Percentiles rank a stretch among this genome's conserved stretches.
phyloP scores from a whole-genome alignment of 306 rosid species.

The Mimosa pudica region DNA sequence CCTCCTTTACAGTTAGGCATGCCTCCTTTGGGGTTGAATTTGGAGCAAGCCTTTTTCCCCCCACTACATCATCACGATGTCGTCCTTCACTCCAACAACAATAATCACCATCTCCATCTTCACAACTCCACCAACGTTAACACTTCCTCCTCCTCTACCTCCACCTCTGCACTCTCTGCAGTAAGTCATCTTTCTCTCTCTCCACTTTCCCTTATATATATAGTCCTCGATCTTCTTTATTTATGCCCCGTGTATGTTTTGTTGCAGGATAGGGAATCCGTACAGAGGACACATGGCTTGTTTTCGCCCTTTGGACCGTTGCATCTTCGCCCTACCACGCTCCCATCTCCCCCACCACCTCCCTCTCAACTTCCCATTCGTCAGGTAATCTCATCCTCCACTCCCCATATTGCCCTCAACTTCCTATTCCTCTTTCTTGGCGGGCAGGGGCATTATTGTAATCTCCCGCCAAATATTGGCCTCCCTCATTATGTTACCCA shows the following conservation, averaged over 20 bases:
- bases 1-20: conserved; percentile 65
- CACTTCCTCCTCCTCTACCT: conserved; percentile 44
- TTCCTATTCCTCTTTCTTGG: background rate
- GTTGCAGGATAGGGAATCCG: conserved; percentile 71
- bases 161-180: conserved; percentile 53
- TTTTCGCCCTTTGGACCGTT: conserved; percentile 75
- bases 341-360: conserved; percentile 47
- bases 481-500: conserved; percentile 18
- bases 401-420: conserved; percentile 10
- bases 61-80: conserved; percentile 6
- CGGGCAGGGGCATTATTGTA: conserved; percentile 5
- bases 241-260: background rate
- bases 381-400: conserved; percentile 50
- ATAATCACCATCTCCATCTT: conserved; percentile 33
- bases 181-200: conserved; percentile 40
- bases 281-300: conserved; percentile 55
- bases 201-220: background rate
- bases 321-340: conserved; percentile 64
- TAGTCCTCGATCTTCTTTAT: background rate
- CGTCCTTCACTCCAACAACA: too few species aligned
- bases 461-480: background rate
- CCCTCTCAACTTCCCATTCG: conserved; percentile 40
- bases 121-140: conserved; percentile 28
- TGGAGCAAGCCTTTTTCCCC: conserved; percentile 68
- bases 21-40: conserved; percentile 87